phyloP scores from a whole-genome alignment of 495 filamentous ascomycete species.

The Thermothielavioides terrestris region DNA sequence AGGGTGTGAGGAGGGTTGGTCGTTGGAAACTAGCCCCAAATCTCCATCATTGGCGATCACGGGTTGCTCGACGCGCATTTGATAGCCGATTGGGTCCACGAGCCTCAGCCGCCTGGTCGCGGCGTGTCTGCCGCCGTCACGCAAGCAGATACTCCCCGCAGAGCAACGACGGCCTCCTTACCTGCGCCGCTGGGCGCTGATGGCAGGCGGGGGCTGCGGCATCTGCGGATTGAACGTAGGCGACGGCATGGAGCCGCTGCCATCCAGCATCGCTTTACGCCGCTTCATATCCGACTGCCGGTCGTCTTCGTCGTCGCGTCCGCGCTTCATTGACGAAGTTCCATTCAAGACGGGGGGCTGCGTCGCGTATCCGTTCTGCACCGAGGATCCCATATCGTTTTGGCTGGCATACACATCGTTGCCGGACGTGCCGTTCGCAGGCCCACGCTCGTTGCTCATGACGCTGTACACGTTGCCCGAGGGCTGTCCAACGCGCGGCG shows the following conservation, averaged over 20 bases:
- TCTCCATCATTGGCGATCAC: too few species aligned
- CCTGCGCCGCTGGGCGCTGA: constrained; percentile 26
- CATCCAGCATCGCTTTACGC: constrained; percentile 65
- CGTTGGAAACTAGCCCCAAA: too few species aligned
- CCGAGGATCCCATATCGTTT: constrained; percentile 47
- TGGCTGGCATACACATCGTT: constrained; percentile 63
- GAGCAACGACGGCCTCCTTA: constrained; percentile 15
- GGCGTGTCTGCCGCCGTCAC: too few species aligned
- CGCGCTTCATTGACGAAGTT: constrained; percentile 38
- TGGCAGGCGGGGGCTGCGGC: constrained; percentile 35
- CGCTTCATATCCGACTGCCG: constrained; percentile 73
- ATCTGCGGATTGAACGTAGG: constrained; percentile 40
- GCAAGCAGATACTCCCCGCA: too few species aligned
- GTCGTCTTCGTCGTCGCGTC: constrained; percentile 70
- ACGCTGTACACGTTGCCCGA: constrained; percentile 84
- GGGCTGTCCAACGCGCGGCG: constrained; percentile 60
- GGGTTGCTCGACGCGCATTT: too few species aligned
- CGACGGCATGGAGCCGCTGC: constrained; percentile 29
- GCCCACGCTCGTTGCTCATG: constrained; percentile 73
- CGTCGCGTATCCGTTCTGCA: constrained; percentile 49
- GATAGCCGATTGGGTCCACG: too few species aligned
- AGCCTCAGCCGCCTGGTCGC: too few species aligned
- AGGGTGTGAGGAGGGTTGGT: too few species aligned
- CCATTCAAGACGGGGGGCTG: constrained; percentile 61
- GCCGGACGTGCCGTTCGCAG: constrained; percentile 54